Base-by-base conservation (phyloP, 179 eudicot genomes). In the Silene coronaria region DNA sequence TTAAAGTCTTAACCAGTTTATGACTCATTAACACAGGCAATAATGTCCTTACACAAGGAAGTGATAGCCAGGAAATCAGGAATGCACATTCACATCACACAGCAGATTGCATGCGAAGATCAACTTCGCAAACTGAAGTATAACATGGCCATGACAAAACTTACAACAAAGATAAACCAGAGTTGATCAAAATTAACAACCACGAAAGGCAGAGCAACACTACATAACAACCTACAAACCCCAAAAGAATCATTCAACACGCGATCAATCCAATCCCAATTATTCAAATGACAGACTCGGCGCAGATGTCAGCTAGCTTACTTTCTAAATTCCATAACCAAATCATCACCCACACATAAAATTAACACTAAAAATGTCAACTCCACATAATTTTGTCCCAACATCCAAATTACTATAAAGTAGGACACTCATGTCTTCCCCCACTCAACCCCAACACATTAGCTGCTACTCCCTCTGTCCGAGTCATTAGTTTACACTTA, bases 91-190 rank as follows among this genome's bases (percentile, higher is more conserved):
- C 9, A 14, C 22, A 77, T 71, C 28, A 30, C 17, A 38, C 5
- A 16, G 34, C 51, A 4, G 9, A 78, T 16, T 65, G 45, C 66
- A 67, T 72, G 64, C 22, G 17, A 17, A 68, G n/a, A 74, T 36
- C 75, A 69, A 59, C 13, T 45, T 24, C 24, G 28, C 74, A 13
- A 66, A 27, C 66, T n/a, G 4, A 60, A 61, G 9, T 30, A 28
- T 17, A 60, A 28, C 70, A 46, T 28, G 30, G 59, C 53, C 72
- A 70, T 23, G 48, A 34, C 70, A 60, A 34, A 77, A 8, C 27
- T 6, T 69, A 28, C 77, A 45, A 30, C 7, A 9, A 9, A 59
- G 24, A 2, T 19, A 48, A 71, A 48, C 3, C 60, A n/a, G 13
- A 60, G 6, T 24, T 28, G 19, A 10, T 58, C 57, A 53, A 23